Evolutionary conservation across 208 protist genomes (phyloP), one percentile per base, ranked within the genome.

Genomic region (Tritrichomonas foetus): DNA sequence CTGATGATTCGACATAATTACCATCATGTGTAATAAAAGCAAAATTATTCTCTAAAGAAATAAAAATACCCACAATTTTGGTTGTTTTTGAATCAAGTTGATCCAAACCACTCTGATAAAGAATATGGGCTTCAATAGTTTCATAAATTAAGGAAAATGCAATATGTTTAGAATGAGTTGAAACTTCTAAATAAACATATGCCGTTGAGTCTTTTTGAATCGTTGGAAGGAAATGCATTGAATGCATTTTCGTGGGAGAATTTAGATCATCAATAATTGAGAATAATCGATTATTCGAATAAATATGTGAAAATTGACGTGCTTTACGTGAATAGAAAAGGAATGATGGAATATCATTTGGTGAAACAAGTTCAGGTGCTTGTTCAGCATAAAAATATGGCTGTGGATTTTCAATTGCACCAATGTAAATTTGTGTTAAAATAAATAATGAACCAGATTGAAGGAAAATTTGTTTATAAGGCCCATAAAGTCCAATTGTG

Each of bases 381-480:
- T 82, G 27, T 25, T 82, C 33, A 50, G 74, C 30, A n/a, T 50
- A 14, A 50, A 82, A 8, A 25, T 50, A 82, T 82, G 74, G 74
- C 33, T 39, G 41, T 50, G 74, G 74, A 50, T 82, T 41, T 50
- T 82, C 74, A 30, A 82, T 44, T 30, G 41, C 41, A n/a, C 33
- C 33, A 20, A 82, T 50, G 16, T 50, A 82, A 30, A 82, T 20
- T n/a, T 30, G 74, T 47, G 74, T 30, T 20, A 82, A 47, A 20
- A 50, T 20, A 41, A 82, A 82, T 47, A 82, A 47, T 50, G 9
- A 20, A 30, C 74, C 74, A 30, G 74, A 82, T 50, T 82, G 74
- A 50, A 82, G 27, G 41, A 82, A 82, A 8, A 82, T 30, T 50
- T 82, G 74, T 82, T 82, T 82, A 39, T 82, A 82, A 47, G 33